Conservation (phyloP, 306 rosid species). For the Bauhinia variegata region DNA sequence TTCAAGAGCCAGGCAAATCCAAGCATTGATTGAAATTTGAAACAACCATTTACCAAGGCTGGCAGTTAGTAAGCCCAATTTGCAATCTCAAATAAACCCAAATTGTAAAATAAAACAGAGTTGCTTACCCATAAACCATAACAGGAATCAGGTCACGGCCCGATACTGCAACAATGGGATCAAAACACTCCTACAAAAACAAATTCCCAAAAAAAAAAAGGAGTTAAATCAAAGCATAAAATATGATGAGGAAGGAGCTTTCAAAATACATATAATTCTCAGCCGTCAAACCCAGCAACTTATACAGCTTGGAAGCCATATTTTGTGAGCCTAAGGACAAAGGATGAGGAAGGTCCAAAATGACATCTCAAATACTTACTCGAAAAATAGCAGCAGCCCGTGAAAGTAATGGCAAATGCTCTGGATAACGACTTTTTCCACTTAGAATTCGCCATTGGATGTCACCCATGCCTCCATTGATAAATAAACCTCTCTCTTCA, state of each 20-base stretch:
- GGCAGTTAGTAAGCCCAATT: slow-evolving; percentile 5
- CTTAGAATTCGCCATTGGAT: slow-evolving; percentile 91
- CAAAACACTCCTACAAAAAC: slow-evolving; percentile 91
- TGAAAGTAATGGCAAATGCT: slow-evolving; percentile 90
- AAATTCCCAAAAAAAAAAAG: slow-evolving; percentile 28
- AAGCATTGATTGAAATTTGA: slow-evolving; percentile 16
- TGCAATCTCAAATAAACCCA: background rate
- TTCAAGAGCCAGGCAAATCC: slow-evolving; percentile 17
- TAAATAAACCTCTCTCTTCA: slow-evolving; percentile 63
- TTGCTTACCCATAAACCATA: slow-evolving; percentile 94
- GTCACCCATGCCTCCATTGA: slow-evolving; percentile 55
- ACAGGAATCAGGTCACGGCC: slow-evolving; percentile 99
- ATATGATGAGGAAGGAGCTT: slow-evolving; percentile 8
- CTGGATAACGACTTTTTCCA: slow-evolving; percentile 90
- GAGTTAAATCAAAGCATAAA: slow-evolving; percentile 18
- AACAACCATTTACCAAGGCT: slow-evolving; percentile 6
- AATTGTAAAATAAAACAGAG: slow-evolving; percentile 16
- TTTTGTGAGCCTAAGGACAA: too few relatives aligned
- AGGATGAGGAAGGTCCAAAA: background rate
- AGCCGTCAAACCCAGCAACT: too few relatives aligned
- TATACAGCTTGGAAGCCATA: too few relatives aligned
- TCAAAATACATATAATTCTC: background rate
- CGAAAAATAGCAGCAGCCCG: slow-evolving; percentile 93
- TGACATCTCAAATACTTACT: slow-evolving; percentile 53
- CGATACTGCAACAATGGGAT: slow-evolving; percentile 92